These are phyloP conservation scores for Santalum album DNA, from an alignment of 164 flowering plant genomes.

Conservation along the genomic window DNA sequence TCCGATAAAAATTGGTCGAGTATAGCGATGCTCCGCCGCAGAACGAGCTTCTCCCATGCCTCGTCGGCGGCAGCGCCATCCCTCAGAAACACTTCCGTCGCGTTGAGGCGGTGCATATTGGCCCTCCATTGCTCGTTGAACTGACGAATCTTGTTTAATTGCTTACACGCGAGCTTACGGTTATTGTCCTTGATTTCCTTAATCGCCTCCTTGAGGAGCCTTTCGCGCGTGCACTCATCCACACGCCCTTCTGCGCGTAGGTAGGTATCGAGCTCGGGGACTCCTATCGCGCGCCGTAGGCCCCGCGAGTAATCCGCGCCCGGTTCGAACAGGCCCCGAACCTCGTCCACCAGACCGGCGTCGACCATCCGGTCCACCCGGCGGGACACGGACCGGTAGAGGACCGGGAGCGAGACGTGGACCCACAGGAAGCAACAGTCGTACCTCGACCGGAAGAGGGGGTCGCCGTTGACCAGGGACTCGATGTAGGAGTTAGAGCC, in stretches of 20 bases:
- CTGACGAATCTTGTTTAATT: constrained; percentile 33
- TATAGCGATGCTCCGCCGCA: constrained; percentile 19
- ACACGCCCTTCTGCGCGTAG: constrained; percentile 12
- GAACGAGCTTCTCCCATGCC: constrained; percentile 37
- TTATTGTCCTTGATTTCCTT: constrained; percentile 36
- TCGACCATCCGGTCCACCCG: constrained; percentile 51
- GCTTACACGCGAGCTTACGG: constrained; percentile 24
- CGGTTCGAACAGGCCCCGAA: constrained; percentile 28
- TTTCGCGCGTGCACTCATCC: constrained; percentile 4
- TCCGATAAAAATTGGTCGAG: constrained; percentile 19
- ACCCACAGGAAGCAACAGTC: constrained; percentile 66
- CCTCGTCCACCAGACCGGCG: constrained; percentile 42
- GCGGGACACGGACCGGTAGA: constrained; percentile 27
- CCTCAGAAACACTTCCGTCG: constrained; percentile 34
- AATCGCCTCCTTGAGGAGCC: constrained; percentile 24
- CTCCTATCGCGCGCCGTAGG: constrained; percentile 48
- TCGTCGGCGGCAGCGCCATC: constrained; percentile 19
- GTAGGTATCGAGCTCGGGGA: constrained; percentile 38
- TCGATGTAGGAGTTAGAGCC: constrained; percentile 79
- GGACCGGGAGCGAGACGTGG: constrained; percentile 34
- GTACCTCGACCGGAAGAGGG: constrained; percentile 31
- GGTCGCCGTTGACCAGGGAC: constrained; percentile 38
- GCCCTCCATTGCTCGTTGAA: constrained; percentile 13
- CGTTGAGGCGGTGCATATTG: constrained; percentile 34
- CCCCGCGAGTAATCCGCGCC: constrained; percentile 34